Evolutionary conservation across 805 yeast genomes (phyloP), one percentile per base, ranked within the genome.

Genomic region (Metschnikowia picachoensis): DNA sequence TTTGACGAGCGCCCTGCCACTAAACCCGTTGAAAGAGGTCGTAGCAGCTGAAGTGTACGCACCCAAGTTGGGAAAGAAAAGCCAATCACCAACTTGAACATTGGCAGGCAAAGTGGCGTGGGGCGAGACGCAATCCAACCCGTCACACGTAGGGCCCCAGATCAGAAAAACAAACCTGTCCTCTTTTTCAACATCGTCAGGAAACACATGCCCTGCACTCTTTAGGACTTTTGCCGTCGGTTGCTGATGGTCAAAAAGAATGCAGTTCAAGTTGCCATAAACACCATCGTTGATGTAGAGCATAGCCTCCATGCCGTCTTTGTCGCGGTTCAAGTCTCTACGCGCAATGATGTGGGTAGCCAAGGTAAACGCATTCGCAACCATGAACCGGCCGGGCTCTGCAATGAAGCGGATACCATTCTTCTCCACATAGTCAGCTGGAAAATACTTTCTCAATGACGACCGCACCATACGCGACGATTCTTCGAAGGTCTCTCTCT

Each of bases 61-160:
- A 14, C 99, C 99, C 47, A 87, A 65, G 55, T 82, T 74, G 30
- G 83, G 74, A 68, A 92, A 91, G 66, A 82, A 88, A 47, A 92
- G 62, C 98, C 98, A 92, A 64, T 92, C 98, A 8, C 97, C 98
- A 36, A 86, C 84, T 16, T 73, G 71, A 37, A 89, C 81, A 34
- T 81, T 80, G 44, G 77, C 73, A 15, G 82, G 73, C 58, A 92
- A 72, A 31, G 55, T 57, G 49, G 80, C 70, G 32, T 70, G 72
- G 39, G 72, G 64, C 15, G 85, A 64, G 47, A 92, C 80, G 64
- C 95, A 85, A 65, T 92, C 99, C 52, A 92, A 74, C 3, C 97
- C 97, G 67, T 92, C 99, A 70, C 99, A 92, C 15, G 98, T 92
- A 37, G 98, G 99, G 6, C 99, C 99, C 99, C 99, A 92, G 49